Evolutionary conservation across 768 basidiomycete genomes (phyloP).

Genomic region (Boletus rufocinnamomeus): DNA sequence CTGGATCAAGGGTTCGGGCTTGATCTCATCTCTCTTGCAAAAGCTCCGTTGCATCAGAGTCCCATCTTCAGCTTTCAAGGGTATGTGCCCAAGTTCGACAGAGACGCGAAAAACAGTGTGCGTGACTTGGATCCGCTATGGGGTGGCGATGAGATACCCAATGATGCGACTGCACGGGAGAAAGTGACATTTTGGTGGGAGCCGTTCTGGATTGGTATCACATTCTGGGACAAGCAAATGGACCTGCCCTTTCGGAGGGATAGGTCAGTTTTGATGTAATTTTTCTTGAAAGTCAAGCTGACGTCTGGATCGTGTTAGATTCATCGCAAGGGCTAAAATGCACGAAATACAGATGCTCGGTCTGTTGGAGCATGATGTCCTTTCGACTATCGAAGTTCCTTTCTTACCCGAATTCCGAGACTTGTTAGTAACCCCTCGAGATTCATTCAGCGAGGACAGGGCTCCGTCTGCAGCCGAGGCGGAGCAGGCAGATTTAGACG

Average conservation of each 20-base stretch:
- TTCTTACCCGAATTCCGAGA: slow-evolving; percentile 55
- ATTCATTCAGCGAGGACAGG: slow-evolving; percentile 36
- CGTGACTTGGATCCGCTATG: slow-evolving; percentile 71
- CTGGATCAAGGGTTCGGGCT: slow-evolving; percentile 91
- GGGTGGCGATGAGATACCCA: slow-evolving; percentile 61
- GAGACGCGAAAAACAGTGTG: slow-evolving; percentile 45
- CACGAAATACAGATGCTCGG: slow-evolving; percentile 96
- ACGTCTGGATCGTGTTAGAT: slow-evolving; percentile 49
- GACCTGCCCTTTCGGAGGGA: slow-evolving; percentile 80
- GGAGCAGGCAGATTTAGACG: slow-evolving; percentile 71
- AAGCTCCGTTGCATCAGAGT: slow-evolving; percentile 89
- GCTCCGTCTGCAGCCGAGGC: slow-evolving; percentile 56
- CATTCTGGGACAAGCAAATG: slow-evolving; percentile 87
- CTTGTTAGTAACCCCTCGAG: slow-evolving; percentile 33
- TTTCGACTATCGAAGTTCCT: slow-evolving; percentile 87
- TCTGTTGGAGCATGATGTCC: slow-evolving; percentile 86
- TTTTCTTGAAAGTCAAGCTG: neutral
- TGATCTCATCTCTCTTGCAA: slow-evolving; percentile 85
- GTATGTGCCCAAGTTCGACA: slow-evolving; percentile 56
- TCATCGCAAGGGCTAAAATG: slow-evolving; percentile 94
- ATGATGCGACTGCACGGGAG: slow-evolving; percentile 37
- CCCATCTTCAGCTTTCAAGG: slow-evolving; percentile 91
- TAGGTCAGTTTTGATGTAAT: slow-evolving; percentile 46
- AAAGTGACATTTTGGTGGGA: slow-evolving; percentile 84
- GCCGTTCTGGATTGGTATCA: slow-evolving; percentile 81